A percentile compares a stretch with the other conserved stretches of the same genome.
phyloP scores from a whole-genome alignment of 306 rosid genomes.

The Argentina anserina region DNA sequence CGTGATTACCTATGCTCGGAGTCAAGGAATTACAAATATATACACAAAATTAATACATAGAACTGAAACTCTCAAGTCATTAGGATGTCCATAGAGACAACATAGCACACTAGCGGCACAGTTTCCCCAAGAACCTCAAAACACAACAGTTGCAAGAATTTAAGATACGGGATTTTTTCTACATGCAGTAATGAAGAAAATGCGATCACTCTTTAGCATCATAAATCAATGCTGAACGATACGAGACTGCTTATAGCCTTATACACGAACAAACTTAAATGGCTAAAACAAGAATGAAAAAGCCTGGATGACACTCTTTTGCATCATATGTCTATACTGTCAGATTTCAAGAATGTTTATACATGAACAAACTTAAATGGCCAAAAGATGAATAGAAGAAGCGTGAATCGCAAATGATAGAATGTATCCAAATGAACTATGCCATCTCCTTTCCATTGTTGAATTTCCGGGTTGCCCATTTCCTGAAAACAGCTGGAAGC shows the following conservation, averaged over 20 bases:
- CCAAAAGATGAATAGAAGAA: not conserved
- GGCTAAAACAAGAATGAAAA: not conserved
- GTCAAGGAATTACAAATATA: not conserved
- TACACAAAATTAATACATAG: not conserved
- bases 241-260: not conserved
- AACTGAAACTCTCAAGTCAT: too few relatives aligned
- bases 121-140: not conserved
- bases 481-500: not conserved
- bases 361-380: not conserved
- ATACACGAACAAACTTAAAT: not conserved
- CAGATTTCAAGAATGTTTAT: not conserved
- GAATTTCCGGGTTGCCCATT: not conserved
- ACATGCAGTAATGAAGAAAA: not conserved
- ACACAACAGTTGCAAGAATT: not conserved
- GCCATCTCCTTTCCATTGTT: not conserved
- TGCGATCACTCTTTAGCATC: not conserved
- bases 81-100: not conserved
- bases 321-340: not conserved
- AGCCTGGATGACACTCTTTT: not conserved
- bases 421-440: not conserved
- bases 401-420: not conserved
- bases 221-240: not conserved
- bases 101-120: not conserved
- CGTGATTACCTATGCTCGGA: not conserved
- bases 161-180: not conserved